phyloP scores from a whole-genome alignment of 2,329 filamentous ascomycete genomes.

The Rachicladosporium sp. region DNA sequence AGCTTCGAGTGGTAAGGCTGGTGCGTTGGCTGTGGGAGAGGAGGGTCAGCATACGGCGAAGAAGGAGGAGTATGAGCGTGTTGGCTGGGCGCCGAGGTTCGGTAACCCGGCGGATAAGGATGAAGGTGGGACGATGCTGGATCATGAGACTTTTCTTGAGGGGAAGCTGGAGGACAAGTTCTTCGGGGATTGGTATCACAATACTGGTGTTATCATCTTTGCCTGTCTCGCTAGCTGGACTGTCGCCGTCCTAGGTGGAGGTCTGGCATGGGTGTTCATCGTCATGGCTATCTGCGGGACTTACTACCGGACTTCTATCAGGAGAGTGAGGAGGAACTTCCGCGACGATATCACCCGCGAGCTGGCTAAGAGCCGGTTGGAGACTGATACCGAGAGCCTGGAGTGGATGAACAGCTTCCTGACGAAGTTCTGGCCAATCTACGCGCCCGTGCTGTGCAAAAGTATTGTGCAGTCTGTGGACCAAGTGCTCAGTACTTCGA shows the following conservation, averaged over 20 bases:
- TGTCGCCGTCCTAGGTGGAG: constrained; percentile 76
- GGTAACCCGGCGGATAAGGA: constrained; percentile 49
- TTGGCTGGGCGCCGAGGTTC: constrained; percentile 83
- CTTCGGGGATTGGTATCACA: constrained; percentile 98
- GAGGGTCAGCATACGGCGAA: constrained; percentile 15
- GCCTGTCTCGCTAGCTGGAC: constrained; percentile 86
- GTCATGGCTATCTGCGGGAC: constrained; percentile 87
- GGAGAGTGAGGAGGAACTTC: constrained; percentile 87
- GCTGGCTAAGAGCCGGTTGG: constrained; percentile 72
- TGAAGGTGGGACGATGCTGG: constrained; percentile 55
- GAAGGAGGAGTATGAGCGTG: constrained; percentile 33
- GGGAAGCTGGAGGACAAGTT: constrained; percentile 74
- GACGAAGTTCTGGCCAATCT: constrained; percentile 99
- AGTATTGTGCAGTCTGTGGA: constrained; percentile 91
- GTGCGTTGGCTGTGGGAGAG: constrained; percentile 47
- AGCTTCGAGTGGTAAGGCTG: constrained; percentile 48
- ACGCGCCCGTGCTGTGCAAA: constrained; percentile 82
- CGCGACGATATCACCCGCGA: constrained; percentile 87
- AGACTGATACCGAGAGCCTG: constrained; percentile 81
- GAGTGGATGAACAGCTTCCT: constrained; percentile 99
- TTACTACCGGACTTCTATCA: constrained; percentile 92
- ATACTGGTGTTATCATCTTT: constrained; percentile 85
- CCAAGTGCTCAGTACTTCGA: constrained; percentile 85
- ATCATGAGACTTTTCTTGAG: constrained; percentile 83
- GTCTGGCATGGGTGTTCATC: constrained; percentile 83